A percentile compares a stretch with the other conserved stretches of the same genome.
Conservation (phyloP, 306 rosid species). For the Ormosia emarginata region DNA sequence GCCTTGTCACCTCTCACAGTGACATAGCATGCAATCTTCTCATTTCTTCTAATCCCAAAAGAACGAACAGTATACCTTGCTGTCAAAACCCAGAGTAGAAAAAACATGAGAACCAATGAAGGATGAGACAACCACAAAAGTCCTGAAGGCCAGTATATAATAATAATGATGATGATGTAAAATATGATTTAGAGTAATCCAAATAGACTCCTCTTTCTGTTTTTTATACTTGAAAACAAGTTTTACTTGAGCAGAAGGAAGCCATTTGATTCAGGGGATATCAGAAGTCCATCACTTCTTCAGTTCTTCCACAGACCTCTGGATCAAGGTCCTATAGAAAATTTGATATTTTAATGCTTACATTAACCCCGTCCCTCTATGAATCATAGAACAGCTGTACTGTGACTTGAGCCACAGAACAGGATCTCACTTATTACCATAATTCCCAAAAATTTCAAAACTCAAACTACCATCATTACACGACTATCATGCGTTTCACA, state of each 20-base stretch:
- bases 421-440: background rate
- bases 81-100: conserved; percentile 12
- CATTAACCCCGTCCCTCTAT: background rate
- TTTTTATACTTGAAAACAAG: background rate
- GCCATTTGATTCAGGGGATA: background rate
- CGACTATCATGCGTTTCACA: background rate
- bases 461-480: background rate
- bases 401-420: background rate
- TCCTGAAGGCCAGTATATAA: background rate
- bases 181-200: background rate
- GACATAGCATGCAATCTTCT: conserved; percentile 88
- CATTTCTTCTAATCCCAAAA: conserved; percentile 80
- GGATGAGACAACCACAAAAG: background rate
- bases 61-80: conserved; percentile 82
- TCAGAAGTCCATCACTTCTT: background rate
- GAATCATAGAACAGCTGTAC: background rate
- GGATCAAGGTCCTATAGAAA: background rate
- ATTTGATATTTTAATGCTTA: background rate
- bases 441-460: background rate
- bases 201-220: background rate
- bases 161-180: background rate
- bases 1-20: conserved; percentile 91
- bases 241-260: background rate
- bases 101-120: background rate
- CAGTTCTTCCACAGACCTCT: background rate